These are phyloP conservation scores for Sarocladiaceae sp. DNA, from an alignment of 2,329 filamentous ascomycete genomes.

Conservation along the genomic window DNA sequence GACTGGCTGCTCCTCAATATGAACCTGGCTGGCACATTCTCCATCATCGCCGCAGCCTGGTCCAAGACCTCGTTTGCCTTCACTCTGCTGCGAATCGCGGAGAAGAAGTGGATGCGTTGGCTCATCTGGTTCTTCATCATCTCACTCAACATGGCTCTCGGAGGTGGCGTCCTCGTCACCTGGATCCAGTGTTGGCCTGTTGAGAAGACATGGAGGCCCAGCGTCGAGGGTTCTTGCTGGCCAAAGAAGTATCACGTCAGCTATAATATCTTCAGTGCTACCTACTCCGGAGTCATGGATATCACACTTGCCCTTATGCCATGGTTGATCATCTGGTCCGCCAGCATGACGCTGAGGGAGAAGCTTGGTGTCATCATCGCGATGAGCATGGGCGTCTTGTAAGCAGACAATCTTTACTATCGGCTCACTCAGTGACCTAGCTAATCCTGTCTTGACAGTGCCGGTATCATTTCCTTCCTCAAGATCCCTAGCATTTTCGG, in stretches of 20 bases:
- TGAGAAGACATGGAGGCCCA: slow-evolving; percentile 20
- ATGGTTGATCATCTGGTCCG: slow-evolving; percentile 33
- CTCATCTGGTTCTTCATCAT: slow-evolving; percentile 21
- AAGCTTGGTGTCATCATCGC: slow-evolving; percentile 33
- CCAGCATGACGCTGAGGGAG: slow-evolving; percentile 32
- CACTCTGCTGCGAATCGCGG: slow-evolving; percentile 20
- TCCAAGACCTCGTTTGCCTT: slow-evolving; percentile 27
- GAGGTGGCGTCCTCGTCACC: slow-evolving; percentile 8
- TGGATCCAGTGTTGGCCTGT: slow-evolving; percentile 19
- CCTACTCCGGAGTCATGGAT: slow-evolving; percentile 31
- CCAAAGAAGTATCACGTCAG: background rate
- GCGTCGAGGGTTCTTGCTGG: slow-evolving; percentile 23
- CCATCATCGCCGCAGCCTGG: slow-evolving; percentile 20
- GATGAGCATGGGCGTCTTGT: slow-evolving; percentile 39
- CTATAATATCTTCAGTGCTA: slow-evolving; percentile 17
- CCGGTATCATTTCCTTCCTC: slow-evolving; percentile 24
- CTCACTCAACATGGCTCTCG: slow-evolving; percentile 17
- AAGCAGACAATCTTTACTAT: slow-evolving; percentile 11
- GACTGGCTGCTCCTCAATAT: slow-evolving; percentile 11
- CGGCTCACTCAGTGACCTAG: background rate
- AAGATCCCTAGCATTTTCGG: slow-evolving; percentile 22
- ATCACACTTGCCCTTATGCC: slow-evolving; percentile 33
- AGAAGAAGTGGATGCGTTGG: slow-evolving; percentile 14
- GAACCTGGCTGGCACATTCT: slow-evolving; percentile 15
- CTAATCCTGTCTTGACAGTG: slow-evolving; percentile 19